These are phyloP conservation scores for Cinchona pubescens DNA, from an alignment of 257 asterid genomes.

Conservation along the genomic window DNA sequence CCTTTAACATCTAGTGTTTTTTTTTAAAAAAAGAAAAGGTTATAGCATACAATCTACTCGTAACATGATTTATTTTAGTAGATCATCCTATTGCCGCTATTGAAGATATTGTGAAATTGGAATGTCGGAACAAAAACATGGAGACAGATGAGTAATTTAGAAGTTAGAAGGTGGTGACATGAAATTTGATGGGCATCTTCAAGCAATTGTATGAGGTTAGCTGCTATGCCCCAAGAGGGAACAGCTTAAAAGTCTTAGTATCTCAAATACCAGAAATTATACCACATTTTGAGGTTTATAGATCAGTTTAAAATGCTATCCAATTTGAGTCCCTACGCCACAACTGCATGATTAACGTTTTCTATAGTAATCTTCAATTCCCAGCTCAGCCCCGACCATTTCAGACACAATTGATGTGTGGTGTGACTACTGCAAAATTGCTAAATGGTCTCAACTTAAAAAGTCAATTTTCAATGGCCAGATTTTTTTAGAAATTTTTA, in stretches of 20 bases:
- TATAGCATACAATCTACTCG: too few species aligned
- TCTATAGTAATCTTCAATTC: not conserved
- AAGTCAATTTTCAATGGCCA: not conserved
- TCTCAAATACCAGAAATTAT: too few species aligned
- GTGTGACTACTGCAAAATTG: not conserved
- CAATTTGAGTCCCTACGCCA: constrained; percentile 6
- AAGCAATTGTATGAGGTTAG: constrained; percentile 3
- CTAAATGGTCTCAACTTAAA: not conserved
- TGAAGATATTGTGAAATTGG: not conserved
- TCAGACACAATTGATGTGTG: not conserved
- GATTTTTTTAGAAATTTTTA: not conserved
- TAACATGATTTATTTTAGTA: not conserved
- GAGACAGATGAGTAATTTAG: not conserved
- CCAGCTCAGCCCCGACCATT: not conserved
- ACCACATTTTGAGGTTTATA: not conserved
- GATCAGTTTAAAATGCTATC: not conserved
- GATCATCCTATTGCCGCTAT: not conserved
- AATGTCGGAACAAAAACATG: too few species aligned
- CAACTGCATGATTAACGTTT: not conserved
- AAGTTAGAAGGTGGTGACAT: not conserved
- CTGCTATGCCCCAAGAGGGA: not conserved
- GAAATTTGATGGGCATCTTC: constrained; percentile 3
- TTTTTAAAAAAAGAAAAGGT: too few species aligned
- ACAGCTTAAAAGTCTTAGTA: not conserved
- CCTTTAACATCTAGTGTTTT: too few species aligned